Percentiles rank a stretch among this genome's conserved stretches.
These are phyloP conservation scores for Leccinum uliginosum DNA, from an alignment of 768 basidiomycete species.

Conservation along the genomic window DNA sequence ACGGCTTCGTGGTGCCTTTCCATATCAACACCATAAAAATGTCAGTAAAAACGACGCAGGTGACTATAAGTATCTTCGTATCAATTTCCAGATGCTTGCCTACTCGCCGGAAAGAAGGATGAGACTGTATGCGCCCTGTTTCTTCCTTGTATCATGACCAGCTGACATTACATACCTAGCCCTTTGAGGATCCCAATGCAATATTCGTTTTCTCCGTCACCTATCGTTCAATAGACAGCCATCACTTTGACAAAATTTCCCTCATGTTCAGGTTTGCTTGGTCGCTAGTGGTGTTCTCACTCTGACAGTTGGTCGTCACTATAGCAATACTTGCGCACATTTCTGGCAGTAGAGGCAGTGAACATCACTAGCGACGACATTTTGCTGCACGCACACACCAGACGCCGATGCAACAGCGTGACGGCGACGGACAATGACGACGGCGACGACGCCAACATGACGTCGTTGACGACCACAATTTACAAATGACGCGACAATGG, in stretches of 20 bases:
- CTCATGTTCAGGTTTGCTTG: too few species aligned
- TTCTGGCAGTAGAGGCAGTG: too few species aligned
- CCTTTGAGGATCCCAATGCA: constrained; percentile 94
- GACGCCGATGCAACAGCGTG: too few species aligned
- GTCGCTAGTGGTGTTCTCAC: too few species aligned
- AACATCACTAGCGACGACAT: too few species aligned
- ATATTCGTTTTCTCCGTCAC: constrained; percentile 95
- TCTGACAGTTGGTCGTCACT: too few species aligned
- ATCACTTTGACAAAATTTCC: constrained; percentile 85
- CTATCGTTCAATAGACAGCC: constrained; percentile 85
- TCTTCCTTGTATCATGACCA: not conserved
- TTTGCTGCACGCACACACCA: too few species aligned
- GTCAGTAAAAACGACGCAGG: constrained; percentile 97
- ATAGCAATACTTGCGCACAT: too few species aligned
- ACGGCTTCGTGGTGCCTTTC: constrained; percentile 95
- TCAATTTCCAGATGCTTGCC: constrained; percentile 98
- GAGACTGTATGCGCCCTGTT: constrained; percentile 68
- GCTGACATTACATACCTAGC: constrained; percentile 39
- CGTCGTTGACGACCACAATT: too few species aligned
- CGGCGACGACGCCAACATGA: too few species aligned
- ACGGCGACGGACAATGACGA: too few species aligned
- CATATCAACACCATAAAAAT: constrained; percentile 99
- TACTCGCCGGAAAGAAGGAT: constrained; percentile 96
- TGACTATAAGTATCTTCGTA: constrained; percentile 88
- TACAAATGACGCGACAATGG: too few species aligned